A percentile compares a stretch with the other conserved stretches of the same genome.
These are phyloP conservation scores for Carnegiea gigantea DNA, from an alignment of 179 eudicot species.

Conservation along the genomic window DNA sequence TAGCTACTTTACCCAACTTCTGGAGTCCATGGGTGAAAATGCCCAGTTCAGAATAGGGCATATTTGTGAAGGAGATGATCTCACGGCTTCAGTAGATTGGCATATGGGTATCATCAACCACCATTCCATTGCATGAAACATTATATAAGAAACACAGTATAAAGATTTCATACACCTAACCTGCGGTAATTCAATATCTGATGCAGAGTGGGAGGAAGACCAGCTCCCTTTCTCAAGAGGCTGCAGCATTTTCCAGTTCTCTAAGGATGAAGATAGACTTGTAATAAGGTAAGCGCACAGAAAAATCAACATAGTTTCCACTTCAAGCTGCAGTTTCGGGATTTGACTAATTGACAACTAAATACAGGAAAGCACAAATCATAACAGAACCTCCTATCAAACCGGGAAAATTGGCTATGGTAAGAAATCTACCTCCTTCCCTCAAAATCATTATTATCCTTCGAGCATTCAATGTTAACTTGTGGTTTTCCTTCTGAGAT, in stretches of 20 bases:
- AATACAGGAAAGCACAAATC: conserved; percentile 61
- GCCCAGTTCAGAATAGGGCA: conserved; percentile 49
- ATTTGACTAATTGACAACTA: background rate
- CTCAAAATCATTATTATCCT: background rate
- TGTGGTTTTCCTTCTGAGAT: background rate
- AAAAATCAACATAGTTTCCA: background rate
- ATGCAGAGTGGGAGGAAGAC: conserved; percentile 75
- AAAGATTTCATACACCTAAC: background rate
- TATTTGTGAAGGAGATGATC: conserved; percentile 55
- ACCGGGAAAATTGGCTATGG: conserved; percentile 72
- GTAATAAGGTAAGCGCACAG: conserved; percentile 49
- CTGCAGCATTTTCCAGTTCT: conserved; percentile 55
- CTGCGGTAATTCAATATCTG: background rate
- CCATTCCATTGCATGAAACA: background rate
- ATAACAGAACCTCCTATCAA: conserved; percentile 79
- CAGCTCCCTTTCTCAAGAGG: conserved; percentile 81
- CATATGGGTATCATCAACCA: conserved; percentile 52
- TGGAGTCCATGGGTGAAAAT: conserved; percentile 58
- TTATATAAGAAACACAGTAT: background rate
- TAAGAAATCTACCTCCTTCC: conserved; percentile 27
- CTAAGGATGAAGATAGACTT: conserved; percentile 43
- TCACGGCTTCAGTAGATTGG: conserved; percentile 55
- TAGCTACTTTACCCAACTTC: conserved; percentile 46
- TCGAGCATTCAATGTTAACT: background rate
- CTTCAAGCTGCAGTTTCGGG: background rate